phyloP scores from a whole-genome alignment of 1,284 basidiomycete genomes.

The Moesziomyces antarcticus region DNA sequence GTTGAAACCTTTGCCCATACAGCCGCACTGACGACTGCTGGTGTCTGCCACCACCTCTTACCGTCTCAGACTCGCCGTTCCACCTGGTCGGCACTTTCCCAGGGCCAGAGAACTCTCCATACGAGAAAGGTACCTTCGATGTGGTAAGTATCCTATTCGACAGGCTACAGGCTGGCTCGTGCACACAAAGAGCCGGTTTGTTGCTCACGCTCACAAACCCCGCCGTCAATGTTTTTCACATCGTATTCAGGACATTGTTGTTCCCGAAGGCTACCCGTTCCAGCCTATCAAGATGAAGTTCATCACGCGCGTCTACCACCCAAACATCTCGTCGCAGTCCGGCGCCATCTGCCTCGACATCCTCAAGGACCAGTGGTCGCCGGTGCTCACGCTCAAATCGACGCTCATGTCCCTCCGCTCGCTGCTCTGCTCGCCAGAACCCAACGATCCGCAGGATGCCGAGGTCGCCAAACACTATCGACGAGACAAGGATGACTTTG shows the following conservation, averaged over 20 bases:
- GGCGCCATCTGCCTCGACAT: constrained; percentile 89
- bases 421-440: constrained; percentile 94
- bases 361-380: constrained; percentile 72
- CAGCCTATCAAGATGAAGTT: constrained; percentile 91
- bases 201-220: not conserved
- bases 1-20: no score
- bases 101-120: constrained; percentile 79
- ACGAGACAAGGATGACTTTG: constrained; percentile 85
- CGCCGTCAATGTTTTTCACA: not conserved
- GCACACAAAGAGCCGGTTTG: not conserved
- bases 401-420: constrained; percentile 96
- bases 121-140: constrained; percentile 91
- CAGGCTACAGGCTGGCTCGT: not conserved
- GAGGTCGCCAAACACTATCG: constrained; percentile 93
- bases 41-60: not conserved
- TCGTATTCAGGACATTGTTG: constrained; percentile 82
- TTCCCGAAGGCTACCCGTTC: constrained; percentile 91
- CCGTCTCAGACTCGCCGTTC: constrained; percentile 36
- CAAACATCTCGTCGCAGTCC: constrained; percentile 92
- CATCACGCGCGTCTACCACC: constrained; percentile 86
- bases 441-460: constrained; percentile 96
- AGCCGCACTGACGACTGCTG: no score
- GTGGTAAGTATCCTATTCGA: constrained; percentile 74
- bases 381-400: constrained; percentile 85
- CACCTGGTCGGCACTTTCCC: constrained; percentile 54